phyloP scores from a whole-genome alignment of 148 eudicot genomes.

The Gaultheria prostrata region DNA sequence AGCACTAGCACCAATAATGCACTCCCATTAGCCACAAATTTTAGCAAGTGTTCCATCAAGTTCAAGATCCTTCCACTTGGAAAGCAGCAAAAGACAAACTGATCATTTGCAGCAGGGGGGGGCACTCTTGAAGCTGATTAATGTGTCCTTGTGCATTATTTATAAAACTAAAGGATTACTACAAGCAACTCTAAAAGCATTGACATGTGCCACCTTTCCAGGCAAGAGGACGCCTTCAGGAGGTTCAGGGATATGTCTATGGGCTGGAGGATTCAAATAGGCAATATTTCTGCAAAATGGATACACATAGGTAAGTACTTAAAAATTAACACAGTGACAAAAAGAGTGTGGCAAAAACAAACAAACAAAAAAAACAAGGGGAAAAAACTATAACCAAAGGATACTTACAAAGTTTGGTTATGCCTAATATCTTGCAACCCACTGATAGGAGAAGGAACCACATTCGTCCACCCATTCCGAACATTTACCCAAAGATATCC shows the following conservation, averaged over 20 bases:
- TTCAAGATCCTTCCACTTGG: background rate
- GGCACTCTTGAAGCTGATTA: background rate
- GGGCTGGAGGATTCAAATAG: slow-evolving; percentile 66
- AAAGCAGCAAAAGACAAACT: background rate
- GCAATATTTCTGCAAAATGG: slow-evolving; percentile 68
- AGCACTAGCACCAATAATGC: slow-evolving; percentile 12
- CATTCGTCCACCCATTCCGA: slow-evolving; percentile 66
- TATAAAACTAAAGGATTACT: background rate
- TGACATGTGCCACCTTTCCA: slow-evolving; percentile 45
- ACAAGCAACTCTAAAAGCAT: slow-evolving; percentile 13
- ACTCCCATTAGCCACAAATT: background rate
- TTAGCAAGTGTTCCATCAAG: background rate
- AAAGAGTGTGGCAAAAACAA: background rate
- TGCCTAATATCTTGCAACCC: slow-evolving; percentile 59
- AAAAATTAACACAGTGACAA: background rate
- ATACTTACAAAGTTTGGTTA: slow-evolving; percentile 72
- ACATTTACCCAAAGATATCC: slow-evolving; percentile 76
- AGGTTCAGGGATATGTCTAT: slow-evolving; percentile 68
- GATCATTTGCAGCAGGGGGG: background rate
- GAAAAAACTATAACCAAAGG: slow-evolving; percentile 12
- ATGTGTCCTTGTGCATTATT: background rate
- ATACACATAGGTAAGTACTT: background rate
- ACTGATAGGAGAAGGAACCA: slow-evolving; percentile 56
- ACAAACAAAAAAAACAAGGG: background rate
- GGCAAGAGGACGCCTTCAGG: slow-evolving; percentile 74